Conservation (phyloP, 2,329 filamentous ascomycete species). For the Diaporthe destruens region DNA sequence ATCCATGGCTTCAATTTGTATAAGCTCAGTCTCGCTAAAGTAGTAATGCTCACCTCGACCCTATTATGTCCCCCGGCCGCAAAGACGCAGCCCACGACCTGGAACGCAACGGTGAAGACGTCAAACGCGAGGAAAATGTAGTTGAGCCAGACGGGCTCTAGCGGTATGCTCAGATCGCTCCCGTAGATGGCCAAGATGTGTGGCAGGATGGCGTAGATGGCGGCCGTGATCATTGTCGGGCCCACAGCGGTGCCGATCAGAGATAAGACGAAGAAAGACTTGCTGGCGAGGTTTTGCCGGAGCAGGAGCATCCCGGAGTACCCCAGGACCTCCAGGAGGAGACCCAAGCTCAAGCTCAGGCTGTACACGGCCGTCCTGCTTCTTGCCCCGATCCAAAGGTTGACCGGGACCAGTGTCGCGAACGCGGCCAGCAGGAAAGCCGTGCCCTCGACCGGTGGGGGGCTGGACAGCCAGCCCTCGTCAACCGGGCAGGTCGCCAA, state of each 20-base stretch:
- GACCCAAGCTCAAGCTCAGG: constrained; percentile 54
- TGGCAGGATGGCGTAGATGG: constrained; percentile 60
- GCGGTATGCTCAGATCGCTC: constrained; percentile 53
- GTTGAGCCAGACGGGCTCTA: constrained; percentile 51
- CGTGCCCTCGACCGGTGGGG: constrained; percentile 44
- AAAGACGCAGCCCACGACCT: constrained; percentile 56
- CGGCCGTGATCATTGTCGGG: constrained; percentile 59
- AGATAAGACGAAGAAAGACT: constrained; percentile 57
- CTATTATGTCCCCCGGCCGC: constrained; percentile 51
- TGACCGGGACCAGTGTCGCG: constrained; percentile 44
- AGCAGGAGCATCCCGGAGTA: constrained; percentile 62
- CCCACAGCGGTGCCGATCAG: constrained; percentile 62
- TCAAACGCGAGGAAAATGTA: constrained; percentile 52
- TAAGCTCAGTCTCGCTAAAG: not conserved
- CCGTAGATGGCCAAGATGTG: constrained; percentile 63
- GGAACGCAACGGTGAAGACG: constrained; percentile 52
- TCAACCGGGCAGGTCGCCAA: constrained; percentile 42
- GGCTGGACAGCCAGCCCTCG: constrained; percentile 43
- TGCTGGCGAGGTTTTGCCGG: constrained; percentile 49
- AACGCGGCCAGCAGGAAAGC: constrained; percentile 47
- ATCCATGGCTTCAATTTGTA: constrained; percentile 16
- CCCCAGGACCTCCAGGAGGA: constrained; percentile 59
- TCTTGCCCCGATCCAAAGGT: constrained; percentile 45
- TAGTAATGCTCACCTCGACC: constrained; percentile 51
- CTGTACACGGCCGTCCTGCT: constrained; percentile 56